phyloP scores from a whole-genome alignment of 495 filamentous ascomycete genomes.

The Lentithecium fluviatile region DNA sequence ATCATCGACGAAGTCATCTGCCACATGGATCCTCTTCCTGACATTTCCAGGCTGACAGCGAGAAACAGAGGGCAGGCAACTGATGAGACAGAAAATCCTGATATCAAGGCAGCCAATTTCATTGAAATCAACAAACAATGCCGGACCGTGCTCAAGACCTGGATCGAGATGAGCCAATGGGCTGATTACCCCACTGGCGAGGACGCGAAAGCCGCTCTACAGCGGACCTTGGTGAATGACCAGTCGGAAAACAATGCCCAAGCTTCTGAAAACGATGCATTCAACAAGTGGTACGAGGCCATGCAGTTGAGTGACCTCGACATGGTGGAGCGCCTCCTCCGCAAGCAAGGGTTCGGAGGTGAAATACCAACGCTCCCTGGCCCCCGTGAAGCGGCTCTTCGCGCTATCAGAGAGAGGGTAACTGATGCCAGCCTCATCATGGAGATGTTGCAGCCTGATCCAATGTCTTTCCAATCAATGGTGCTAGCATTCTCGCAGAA shows the following conservation, averaged over 20 bases:
- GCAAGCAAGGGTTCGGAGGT: background rate
- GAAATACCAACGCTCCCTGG: background rate
- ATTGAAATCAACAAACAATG: background rate
- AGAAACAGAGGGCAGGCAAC: background rate
- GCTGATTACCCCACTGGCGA: background rate
- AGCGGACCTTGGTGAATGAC: background rate
- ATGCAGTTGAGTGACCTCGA: background rate
- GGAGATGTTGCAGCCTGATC: background rate
- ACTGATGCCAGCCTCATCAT: background rate
- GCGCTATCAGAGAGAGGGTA: background rate
- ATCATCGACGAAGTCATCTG: background rate
- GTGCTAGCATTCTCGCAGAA: background rate
- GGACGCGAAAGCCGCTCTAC: background rate
- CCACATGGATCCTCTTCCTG: background rate
- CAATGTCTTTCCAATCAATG: background rate
- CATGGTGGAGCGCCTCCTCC: background rate
- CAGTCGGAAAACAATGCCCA: background rate
- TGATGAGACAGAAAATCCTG: no score
- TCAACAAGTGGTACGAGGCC: background rate
- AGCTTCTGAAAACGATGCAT: background rate
- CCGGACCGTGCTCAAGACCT: background rate
- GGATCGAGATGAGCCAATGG: background rate
- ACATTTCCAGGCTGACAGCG: background rate
- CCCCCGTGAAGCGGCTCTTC: background rate
- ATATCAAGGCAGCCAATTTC: background rate